Base-by-base conservation (phyloP, 441 rosid genomes). In the Brassica hybrid region DNA sequence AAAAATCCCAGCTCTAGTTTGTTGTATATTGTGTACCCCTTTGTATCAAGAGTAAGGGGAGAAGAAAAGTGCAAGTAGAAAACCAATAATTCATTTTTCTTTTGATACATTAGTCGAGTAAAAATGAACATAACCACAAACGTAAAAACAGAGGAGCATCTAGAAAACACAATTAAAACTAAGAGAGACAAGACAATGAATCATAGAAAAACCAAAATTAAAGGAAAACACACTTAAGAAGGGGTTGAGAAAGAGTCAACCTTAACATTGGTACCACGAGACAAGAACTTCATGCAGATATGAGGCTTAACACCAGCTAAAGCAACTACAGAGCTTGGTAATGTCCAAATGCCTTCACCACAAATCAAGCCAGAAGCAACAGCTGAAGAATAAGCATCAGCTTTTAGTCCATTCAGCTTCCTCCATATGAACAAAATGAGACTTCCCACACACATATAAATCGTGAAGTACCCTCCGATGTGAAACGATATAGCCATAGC, bases 401-500 rank as follows among this genome's bases (percentile, higher is more conserved):
- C 90, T 48, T 84, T 77, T 6, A 72, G 71, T 76, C 78, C 84
- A 83, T 87, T 74, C 10, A 78, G 11, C 58, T 69, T 84, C 74
- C 76, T 65, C 90, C 87, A 84, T 1, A 84, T 73, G 65, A 85
- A 87, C 70, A 87, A 50, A 19, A 87, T 83, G 69, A 87, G 79
- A 84, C 90, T 87, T 10, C 88, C 88, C 0, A 87, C 75, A 36
- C 86, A 87, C 90, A 85, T 34, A 34, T 34, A 5, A 34, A 34
- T 34, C 38, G 38, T 34, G 38, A 34, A 34, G 38, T 34, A 34
- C 84, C 82, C 80, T 18, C 90, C 90, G 0, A 83, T 60, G 60
- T 77, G 81, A 78, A 87, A 87, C 0, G 90, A 86, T 50, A 84
- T 83, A 2, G 86, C 90, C 87, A 87, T 85, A 5, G 86, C 86